Evolutionary conservation across 768 basidiomycete genomes (phyloP), one percentile per base, ranked within the genome.

Genomic region (Amanita pallidorosea): DNA sequence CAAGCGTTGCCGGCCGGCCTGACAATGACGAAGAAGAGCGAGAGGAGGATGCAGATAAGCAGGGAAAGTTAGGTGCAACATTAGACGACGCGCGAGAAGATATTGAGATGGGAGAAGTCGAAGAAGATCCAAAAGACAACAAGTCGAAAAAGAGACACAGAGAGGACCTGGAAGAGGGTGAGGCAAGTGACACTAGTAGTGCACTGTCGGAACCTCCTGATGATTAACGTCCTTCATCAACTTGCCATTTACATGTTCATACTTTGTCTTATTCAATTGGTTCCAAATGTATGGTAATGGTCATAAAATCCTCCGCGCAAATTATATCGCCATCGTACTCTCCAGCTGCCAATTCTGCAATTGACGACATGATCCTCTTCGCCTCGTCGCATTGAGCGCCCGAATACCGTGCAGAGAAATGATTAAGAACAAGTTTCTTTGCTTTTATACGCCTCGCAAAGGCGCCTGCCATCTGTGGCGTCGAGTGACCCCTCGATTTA

Each of bases 41-140:
- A 45, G 69, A 73, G 53, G 70, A 56, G 31, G 59, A 69, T 31
- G 76, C 73, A n/a, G 72, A 73, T 42, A 66, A 60, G 7, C n/a
- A 15, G 23, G 47, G 45, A 41, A 36, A 47, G 34, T 25, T 20
- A 15, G 11, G n/a, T 12, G 7, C 18, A n/a, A 45, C 27, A 23
- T 6, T 22, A 2, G 29, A 40, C 56, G 64, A 80, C 25, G 17
- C 42, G 29, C 50, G 50, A 15, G 76, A 86, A 56, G 88, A 91
- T 55, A 89, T 91, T 55, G 88, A 91, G 65, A 91, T 91, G 88
- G 88, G 88, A n/a, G 88, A 91, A 61, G 77, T 91, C 3, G 82
- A 86, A 54, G 88, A 91, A 60, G 77, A 79, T 48, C 77, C 79
- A 2, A 78, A 72, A 54, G 63, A 64, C 36, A 75, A 57, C 33